Evolutionary conservation across 2,329 filamentous ascomycete genomes (phyloP), one percentile per base, ranked within the genome.

Genomic region (Venturia aucupariae): DNA sequence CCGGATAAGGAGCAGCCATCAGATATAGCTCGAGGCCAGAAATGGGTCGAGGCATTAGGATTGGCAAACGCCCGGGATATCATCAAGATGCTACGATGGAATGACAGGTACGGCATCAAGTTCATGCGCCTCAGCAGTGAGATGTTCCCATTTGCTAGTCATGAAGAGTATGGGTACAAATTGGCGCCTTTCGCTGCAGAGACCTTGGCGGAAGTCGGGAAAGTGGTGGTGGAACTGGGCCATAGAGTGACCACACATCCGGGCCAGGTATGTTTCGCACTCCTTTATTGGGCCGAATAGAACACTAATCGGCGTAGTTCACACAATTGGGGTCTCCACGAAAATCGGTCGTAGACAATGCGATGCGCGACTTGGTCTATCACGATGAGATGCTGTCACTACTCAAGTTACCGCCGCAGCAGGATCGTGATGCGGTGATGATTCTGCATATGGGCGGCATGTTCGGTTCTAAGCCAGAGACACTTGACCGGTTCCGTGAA

Each of bases 61-160:
- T 74, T 96, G 13, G 85, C 89, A 19, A 97, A 97, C 74, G 89
- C 90, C 0, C 82, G 84, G 48, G 93, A 97, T 70, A 85, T 97
- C 39, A 77, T 83, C 65, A 96, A 95, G 75, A 90, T 97, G 85
- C 71, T 97, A 10, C 83, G 86, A 1, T 97, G 93, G 93, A 97
- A 97, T 71, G 88, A 95, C 68, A 89, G 86, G 69, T 97, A 93
- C 68, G 87, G 88, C 46, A 97, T 97, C 76, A 92, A 86, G 69
- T 97, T 97, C 74, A 85, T 97, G 84, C 85, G 93, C 1, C 80
- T 97, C 24, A 96, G 90, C 69, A 96, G 90, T 64, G 93, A 97
- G 70, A 97, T 97, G 90, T 97, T 97, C 68, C 93, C 93, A 0
- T 97, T 97, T 73, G 93, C 93, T 1, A 95, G 90, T 68, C 93